A percentile compares a stretch with the other conserved stretches of the same genome.
Evolutionary conservation across 2,329 filamentous ascomycete species (phyloP).

Genomic region (Periconia sp.): DNA sequence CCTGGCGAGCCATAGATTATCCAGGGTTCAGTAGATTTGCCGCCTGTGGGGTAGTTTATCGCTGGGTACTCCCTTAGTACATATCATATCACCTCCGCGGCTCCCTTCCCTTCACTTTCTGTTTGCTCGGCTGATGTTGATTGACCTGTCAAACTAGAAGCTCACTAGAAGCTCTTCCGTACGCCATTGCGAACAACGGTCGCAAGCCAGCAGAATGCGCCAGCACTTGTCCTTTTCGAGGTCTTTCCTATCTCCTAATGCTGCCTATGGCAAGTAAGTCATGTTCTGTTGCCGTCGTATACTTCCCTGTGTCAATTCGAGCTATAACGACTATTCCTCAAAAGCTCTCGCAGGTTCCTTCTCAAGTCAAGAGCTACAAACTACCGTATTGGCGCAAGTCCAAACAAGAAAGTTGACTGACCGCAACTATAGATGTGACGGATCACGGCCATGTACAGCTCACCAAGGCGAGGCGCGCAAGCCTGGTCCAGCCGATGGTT

Average conservation of each 20-base stretch:
- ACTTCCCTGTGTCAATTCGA: slow-evolving; percentile 4
- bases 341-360: too few relatives aligned
- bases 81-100: neutral
- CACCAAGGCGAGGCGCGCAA: slow-evolving; percentile 3
- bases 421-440: slow-evolving; percentile 12
- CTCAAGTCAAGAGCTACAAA: too few relatives aligned
- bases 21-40: slow-evolving; percentile 16
- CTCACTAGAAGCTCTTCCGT: neutral
- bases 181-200: neutral
- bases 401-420: neutral
- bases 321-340: neutral
- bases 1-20: neutral
- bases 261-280: slow-evolving; percentile 10
- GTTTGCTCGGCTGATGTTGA: neutral
- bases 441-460: slow-evolving; percentile 14
- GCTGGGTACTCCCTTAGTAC: slow-evolving; percentile 1
- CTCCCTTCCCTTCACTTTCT: neutral
- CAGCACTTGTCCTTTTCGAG: neutral
- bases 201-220: slow-evolving; percentile 6
- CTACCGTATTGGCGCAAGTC: too few relatives aligned
- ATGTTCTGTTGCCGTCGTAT: neutral
- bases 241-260: neutral
- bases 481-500: slow-evolving; percentile 7
- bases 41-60: slow-evolving; percentile 5
- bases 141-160: neutral